Conservation (phyloP, 2,329 filamentous ascomycete genomes). For the Colletotrichum sp. region DNA sequence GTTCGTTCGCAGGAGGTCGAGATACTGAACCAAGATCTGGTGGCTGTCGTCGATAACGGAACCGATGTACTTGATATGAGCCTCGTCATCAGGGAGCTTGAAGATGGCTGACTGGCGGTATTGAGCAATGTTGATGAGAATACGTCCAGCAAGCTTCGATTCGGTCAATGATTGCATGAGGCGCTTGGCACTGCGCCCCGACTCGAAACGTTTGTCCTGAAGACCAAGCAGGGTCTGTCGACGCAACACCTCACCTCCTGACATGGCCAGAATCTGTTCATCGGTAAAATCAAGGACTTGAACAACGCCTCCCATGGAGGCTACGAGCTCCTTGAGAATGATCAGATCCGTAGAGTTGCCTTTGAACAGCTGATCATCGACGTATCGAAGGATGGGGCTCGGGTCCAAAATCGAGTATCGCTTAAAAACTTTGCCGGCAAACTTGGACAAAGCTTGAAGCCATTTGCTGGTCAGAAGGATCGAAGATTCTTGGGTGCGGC, state of each 20-base stretch:
- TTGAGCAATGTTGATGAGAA: constrained; percentile 90
- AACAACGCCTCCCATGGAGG: constrained; percentile 92
- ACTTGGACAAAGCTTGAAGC: constrained; percentile 88
- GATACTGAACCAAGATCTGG: constrained; percentile 82
- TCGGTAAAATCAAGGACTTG: constrained; percentile 89
- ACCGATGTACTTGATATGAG: constrained; percentile 87
- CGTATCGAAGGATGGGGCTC: constrained; percentile 86
- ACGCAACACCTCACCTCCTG: constrained; percentile 80
- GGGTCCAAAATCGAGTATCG: constrained; percentile 85
- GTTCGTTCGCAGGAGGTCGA: constrained; percentile 86
- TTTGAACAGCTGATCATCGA: constrained; percentile 79
- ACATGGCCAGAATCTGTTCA: constrained; percentile 84
- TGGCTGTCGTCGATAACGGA: constrained; percentile 92
- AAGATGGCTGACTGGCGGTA: constrained; percentile 88
- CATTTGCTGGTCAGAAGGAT: constrained; percentile 84
- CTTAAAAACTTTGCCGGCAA: constrained; percentile 88
- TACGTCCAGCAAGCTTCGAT: constrained; percentile 77
- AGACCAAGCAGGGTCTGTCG: constrained; percentile 81
- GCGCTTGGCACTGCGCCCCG: constrained; percentile 75
- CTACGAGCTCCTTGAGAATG: constrained; percentile 87
- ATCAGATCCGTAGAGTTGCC: constrained; percentile 91
- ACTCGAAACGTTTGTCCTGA: constrained; percentile 82
- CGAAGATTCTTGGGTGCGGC: constrained; percentile 66
- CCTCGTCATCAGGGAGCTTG: constrained; percentile 70
- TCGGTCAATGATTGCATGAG: constrained; percentile 81